These are phyloP conservation scores for Zygotorulaspora danielsina DNA, from an alignment of 805 yeast species.

Conservation along the genomic window DNA sequence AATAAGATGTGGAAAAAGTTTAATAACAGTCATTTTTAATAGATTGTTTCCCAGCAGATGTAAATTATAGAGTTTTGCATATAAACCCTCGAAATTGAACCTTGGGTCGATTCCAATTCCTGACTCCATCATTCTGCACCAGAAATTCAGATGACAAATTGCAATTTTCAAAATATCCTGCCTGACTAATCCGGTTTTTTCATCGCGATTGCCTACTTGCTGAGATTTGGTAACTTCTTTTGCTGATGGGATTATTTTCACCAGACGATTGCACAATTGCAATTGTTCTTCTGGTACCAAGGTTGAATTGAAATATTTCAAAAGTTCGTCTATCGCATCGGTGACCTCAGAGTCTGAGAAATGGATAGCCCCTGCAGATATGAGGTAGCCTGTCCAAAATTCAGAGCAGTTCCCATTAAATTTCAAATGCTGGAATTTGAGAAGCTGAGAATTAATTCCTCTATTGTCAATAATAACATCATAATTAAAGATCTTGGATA, in stretches of 20 bases:
- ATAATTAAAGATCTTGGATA: constrained; percentile 10
- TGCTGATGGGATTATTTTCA: constrained; percentile 23
- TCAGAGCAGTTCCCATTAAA: constrained; percentile 23
- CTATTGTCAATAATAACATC: constrained; percentile 9
- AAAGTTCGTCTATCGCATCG: constrained; percentile 40
- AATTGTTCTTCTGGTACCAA: constrained; percentile 7
- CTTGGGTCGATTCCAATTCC: constrained; percentile 12
- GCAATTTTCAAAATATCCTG: constrained; percentile 19
- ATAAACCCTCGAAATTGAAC: constrained; percentile 25
- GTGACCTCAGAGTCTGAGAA: constrained; percentile 46
- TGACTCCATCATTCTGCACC: constrained; percentile 27
- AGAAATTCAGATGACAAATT: constrained; percentile 19
- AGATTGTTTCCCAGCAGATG: constrained; percentile 17
- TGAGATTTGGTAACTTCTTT: constrained; percentile 11
- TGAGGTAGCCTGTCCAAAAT: constrained; percentile 54
- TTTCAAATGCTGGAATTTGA: constrained; percentile 13
- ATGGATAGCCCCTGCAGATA: constrained; percentile 54
- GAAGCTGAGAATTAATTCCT: constrained; percentile 30
- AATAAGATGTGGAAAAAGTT: constrained; percentile 17
- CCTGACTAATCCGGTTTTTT: constrained; percentile 10
- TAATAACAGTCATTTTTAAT: constrained; percentile 14
- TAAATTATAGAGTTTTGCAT: constrained; percentile 27
- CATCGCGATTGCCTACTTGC: constrained; percentile 1
- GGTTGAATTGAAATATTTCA: constrained; percentile 28
- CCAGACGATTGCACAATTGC: constrained; percentile 18